Evolutionary conservation across 1,284 basidiomycete species (phyloP).

Genomic region (Ustilago bromivora): DNA sequence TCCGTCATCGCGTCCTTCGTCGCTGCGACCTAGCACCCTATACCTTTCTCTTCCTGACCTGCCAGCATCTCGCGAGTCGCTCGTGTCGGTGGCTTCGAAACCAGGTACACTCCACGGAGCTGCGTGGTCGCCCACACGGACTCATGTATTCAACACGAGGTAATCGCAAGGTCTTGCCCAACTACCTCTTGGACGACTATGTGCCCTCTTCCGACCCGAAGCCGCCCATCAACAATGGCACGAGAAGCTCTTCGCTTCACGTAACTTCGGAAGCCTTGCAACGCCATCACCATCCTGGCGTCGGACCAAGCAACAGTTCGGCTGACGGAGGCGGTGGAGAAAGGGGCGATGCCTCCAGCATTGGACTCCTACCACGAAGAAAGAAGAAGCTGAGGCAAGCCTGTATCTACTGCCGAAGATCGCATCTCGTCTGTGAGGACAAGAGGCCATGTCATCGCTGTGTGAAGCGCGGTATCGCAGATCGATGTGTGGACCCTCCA

Average conservation of each 20-base stretch:
- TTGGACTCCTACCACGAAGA: conserved; percentile 25
- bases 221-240: neutral
- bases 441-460: conserved; percentile 46
- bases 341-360: conserved; percentile 5
- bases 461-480: conserved; percentile 50
- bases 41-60: neutral
- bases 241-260: neutral
- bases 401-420: conserved; percentile 46
- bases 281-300: neutral
- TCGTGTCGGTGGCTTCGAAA: neutral
- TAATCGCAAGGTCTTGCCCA: conserved; percentile 46
- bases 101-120: neutral
- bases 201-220: conserved; percentile 21
- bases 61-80: neutral
- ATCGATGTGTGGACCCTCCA: conserved; percentile 41
- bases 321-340: neutral
- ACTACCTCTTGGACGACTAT: conserved; percentile 51
- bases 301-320: conserved; percentile 3
- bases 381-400: conserved; percentile 50
- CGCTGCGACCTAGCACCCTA: neutral
- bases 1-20: neutral
- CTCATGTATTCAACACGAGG: conserved; percentile 26
- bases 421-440: conserved; percentile 51
- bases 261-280: conserved; percentile 10
- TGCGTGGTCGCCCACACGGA: conserved; percentile 4